Percentiles rank a stretch among this genome's conserved stretches.
Evolutionary conservation across 1,139 yeast genomes (phyloP).

Genomic region (Scheffersomyces titani): DNA sequence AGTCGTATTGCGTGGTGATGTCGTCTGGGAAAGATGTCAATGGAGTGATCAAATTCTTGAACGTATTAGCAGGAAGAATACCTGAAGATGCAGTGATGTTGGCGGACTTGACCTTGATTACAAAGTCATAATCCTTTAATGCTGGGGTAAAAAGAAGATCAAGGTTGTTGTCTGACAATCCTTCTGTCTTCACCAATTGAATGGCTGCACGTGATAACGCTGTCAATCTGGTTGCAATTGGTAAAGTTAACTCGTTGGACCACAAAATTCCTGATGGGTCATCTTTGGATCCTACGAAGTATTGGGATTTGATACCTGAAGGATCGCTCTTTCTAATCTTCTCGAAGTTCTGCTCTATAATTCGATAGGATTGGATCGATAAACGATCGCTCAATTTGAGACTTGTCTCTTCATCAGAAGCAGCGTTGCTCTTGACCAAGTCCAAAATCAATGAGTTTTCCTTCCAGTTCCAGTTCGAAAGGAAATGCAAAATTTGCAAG

Average conservation of each 20-base stretch:
- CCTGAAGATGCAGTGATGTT: slow-evolving; percentile 55
- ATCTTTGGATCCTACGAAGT: slow-evolving; percentile 77
- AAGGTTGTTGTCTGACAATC: slow-evolving; percentile 47
- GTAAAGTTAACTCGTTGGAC: slow-evolving; percentile 70
- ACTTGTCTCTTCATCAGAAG: slow-evolving; percentile 28
- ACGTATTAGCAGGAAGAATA: slow-evolving; percentile 52
- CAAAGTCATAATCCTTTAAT: slow-evolving; percentile 79
- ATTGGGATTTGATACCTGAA: slow-evolving; percentile 72
- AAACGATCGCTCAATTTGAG: slow-evolving; percentile 59
- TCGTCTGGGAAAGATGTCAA: slow-evolving; percentile 47
- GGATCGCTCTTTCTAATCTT: slow-evolving; percentile 78
- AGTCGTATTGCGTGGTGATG: slow-evolving; percentile 50
- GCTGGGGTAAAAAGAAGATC: slow-evolving; percentile 76
- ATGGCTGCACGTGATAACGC: slow-evolving; percentile 81
- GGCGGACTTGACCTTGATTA: slow-evolving; percentile 54
- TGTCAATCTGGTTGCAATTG: slow-evolving; percentile 84
- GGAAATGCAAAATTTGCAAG: slow-evolving; percentile 66
- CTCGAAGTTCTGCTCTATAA: slow-evolving; percentile 63
- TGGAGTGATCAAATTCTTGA: slow-evolving; percentile 61
- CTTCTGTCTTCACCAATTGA: slow-evolving; percentile 46
- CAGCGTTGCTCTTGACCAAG: slow-evolving; percentile 51
- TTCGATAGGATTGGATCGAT: slow-evolving; percentile 61
- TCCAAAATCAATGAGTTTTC: slow-evolving; percentile 83
- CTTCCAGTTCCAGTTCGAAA: slow-evolving; percentile 92
- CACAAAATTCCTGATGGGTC: slow-evolving; percentile 85